Percentiles rank a stretch among this genome's conserved stretches.
phyloP scores from a whole-genome alignment of 148 eudicot species.

The Selenicereus undatus region DNA sequence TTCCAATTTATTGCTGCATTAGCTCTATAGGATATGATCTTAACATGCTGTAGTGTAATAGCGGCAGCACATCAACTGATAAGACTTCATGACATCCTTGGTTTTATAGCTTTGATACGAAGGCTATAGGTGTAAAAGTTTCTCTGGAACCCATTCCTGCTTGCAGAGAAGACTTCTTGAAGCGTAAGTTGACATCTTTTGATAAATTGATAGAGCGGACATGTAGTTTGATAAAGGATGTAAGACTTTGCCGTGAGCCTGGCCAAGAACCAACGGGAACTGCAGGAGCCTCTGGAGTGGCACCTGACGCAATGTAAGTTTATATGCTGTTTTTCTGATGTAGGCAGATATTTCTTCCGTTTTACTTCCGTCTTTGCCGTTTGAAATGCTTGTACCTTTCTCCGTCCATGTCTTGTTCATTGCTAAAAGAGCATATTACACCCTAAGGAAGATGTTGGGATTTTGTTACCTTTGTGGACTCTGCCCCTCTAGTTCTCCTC shows the following conservation, averaged over 20 bases:
- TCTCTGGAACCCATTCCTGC: conserved; percentile 75
- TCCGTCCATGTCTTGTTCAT: neutral
- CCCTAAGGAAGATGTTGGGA: neutral
- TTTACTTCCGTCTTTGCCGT: neutral
- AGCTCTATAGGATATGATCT: conserved; percentile 6
- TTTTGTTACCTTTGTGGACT: neutral
- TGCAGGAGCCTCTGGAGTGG: conserved; percentile 69
- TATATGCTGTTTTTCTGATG: neutral
- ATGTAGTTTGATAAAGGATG: conserved; percentile 73
- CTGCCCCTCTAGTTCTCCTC: neutral
- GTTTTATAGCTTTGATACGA: conserved; percentile 17
- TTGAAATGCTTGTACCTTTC: neutral
- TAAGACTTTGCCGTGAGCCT: conserved; percentile 70
- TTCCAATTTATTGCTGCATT: neutral
- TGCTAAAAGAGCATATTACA: neutral
- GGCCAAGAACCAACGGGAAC: conserved; percentile 51
- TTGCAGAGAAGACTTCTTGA: conserved; percentile 84
- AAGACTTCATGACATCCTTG: too few species aligned
- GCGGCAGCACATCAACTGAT: conserved; percentile 39
- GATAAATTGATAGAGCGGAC: conserved; percentile 83
- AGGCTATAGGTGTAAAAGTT: conserved; percentile 35
- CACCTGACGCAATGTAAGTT: conserved; percentile 98
- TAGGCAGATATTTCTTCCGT: neutral
- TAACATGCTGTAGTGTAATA: conserved; percentile 7
- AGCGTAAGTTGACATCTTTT: conserved; percentile 80